Conservation (phyloP, 768 basidiomycete species). For the Cubamyces sp. region DNA sequence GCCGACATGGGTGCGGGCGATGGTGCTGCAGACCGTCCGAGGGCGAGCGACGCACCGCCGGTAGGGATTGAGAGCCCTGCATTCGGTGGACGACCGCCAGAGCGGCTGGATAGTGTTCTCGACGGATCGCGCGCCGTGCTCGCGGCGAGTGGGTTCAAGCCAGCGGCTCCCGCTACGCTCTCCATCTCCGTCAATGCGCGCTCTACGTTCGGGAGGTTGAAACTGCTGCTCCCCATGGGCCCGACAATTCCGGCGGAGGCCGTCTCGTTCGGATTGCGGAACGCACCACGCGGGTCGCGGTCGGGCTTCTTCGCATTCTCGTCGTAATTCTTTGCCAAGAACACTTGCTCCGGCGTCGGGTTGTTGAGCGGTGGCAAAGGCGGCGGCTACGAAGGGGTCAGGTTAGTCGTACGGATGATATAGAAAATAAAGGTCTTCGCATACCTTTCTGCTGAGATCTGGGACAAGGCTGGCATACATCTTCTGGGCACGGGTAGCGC, state of each 20-base stretch:
- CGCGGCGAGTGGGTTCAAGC: constrained; percentile 34
- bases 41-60: constrained; percentile 13
- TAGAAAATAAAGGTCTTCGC: constrained; percentile 28
- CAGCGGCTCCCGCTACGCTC: constrained; percentile 45
- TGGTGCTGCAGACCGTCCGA: constrained; percentile 28
- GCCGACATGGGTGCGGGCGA: constrained; percentile 35
- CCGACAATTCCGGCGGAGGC: constrained; percentile 83
- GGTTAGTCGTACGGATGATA: too few relatives aligned
- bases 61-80: constrained; percentile 29
- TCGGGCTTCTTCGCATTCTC: constrained; percentile 89
- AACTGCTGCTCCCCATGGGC: constrained; percentile 85
- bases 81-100: constrained; percentile 23
- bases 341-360: constrained; percentile 86
- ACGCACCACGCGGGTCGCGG: constrained; percentile 85
- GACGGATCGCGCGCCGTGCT: constrained; percentile 41
- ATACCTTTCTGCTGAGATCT: constrained; percentile 74
- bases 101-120: constrained; percentile 33
- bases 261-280: constrained; percentile 75
- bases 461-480: constrained; percentile 75
- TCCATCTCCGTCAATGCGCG: constrained; percentile 91
- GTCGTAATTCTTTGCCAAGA: constrained; percentile 91
- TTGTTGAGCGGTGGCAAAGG: constrained; percentile 78
- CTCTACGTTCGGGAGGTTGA: constrained; percentile 87
- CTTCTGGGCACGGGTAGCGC: constrained; percentile 60
- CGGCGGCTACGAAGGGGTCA: constrained; percentile 47